Base-by-base conservation (phyloP, 164 flowering plant species). In the Euptelea pleiosperma region DNA sequence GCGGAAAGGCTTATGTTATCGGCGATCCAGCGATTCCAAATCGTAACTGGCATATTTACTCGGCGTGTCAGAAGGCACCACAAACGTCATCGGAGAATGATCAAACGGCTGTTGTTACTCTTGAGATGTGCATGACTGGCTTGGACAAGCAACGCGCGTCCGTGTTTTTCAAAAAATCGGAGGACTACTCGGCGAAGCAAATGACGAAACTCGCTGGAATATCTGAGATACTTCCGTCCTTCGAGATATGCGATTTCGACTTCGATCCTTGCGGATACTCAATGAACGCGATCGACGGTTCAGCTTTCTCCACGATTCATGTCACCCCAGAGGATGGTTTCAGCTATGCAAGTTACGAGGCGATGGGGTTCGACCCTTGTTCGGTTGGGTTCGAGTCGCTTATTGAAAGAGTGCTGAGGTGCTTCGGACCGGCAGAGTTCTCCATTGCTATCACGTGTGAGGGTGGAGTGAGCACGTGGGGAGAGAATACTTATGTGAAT, bases 261-360 rank as follows among this genome's bases (percentile, higher is more conserved):
- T 89, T 89, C 26, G 96, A 89, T 15, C 96, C 93, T 0, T 89
- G 96, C 52, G 96, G 96, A 2, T 89, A 89, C 65, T 89, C 96
- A 1, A 89, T 89, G 96, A 89, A 89, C 30, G 78, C 79, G 3
- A 73, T 86, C 29, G 82, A 82, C 5, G 87, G 80, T 0, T 24
- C 35, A 3, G 84, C 82, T 0, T 58, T 58, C 6, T 86, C 96
- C 0, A 88, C 89, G 1, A 76, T 85, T 30, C 96, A 88, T 55
- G 88, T 88, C 19, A 88, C 96, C 15, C 96, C 96, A 1, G 96
- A 89, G 60, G 91, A 82, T 14, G 93, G 89, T 0, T 89, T 84
- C 76, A 86, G 93, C 70, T 89, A 89, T 25, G 93, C 93, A 0
- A 89, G 96, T 69, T 89, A 72, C 41, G 96, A 89, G 61, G 80